Evolutionary conservation across 441 rosid genomes (phyloP).

Genomic region (Sinapis alba): DNA sequence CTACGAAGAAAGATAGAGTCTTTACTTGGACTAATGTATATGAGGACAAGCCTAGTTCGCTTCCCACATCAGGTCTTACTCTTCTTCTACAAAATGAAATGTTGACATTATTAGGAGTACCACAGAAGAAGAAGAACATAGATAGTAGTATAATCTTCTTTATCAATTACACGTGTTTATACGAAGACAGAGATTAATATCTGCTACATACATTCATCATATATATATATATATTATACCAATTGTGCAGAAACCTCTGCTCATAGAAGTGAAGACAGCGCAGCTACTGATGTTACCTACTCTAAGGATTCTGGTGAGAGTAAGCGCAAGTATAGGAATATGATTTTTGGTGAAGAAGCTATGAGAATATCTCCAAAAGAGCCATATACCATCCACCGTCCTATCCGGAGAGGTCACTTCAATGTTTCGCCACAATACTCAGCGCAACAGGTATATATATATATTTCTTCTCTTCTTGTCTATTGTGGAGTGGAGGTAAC

Average conservation of each 20-base stretch:
- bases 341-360: conserved; percentile 92
- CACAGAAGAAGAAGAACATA: neutral
- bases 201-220: neutral
- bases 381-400: conserved; percentile 76
- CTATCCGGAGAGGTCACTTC: conserved; percentile 93
- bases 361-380: conserved; percentile 69
- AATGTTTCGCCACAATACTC: conserved; percentile 84
- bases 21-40: conserved; percentile 75
- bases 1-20: conserved; percentile 56
- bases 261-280: conserved; percentile 44
- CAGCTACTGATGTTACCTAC: conserved; percentile 44
- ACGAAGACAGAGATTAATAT: neutral
- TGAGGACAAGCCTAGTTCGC: conserved; percentile 46
- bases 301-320: conserved; percentile 45
- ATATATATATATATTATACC: too few relatives aligned
- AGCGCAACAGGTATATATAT: conserved; percentile 69
- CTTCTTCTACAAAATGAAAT: neutral
- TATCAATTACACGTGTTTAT: neutral
- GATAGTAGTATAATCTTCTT: neutral
- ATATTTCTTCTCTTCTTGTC: neutral
- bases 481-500: conserved; percentile 4
- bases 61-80: conserved; percentile 39
- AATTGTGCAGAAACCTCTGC: conserved; percentile 59
- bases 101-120: neutral
- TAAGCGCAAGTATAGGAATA: conserved; percentile 52